Evolutionary conservation across 805 yeast species (phyloP).

Genomic region (Soucietia sequanensis): DNA sequence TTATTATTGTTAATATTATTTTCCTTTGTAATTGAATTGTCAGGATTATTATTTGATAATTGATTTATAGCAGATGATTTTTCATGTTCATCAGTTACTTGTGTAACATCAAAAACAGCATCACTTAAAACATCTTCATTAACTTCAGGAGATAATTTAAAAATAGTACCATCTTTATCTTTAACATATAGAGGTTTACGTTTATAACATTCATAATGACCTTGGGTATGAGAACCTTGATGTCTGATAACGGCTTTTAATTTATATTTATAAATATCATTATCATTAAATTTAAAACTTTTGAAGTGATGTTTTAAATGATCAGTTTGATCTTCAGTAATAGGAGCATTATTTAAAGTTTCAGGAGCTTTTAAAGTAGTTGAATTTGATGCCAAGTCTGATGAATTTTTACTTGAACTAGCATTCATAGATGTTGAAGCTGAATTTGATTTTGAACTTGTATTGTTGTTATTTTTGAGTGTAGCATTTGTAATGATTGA

Average conservation of each 20-base stretch:
- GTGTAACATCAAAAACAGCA: slow-evolving; percentile 6
- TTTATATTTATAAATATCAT: slow-evolving; percentile 48
- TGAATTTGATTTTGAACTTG: slow-evolving; percentile 6
- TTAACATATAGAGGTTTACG: slow-evolving; percentile 65
- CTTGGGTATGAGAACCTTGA: slow-evolving; percentile 82
- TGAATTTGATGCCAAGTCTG: slow-evolving; percentile 4
- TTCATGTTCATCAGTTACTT: background rate
- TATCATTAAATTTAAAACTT: slow-evolving; percentile 38
- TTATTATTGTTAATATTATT: no score
- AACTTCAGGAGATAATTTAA: slow-evolving; percentile 42
- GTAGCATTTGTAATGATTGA: slow-evolving; percentile 8
- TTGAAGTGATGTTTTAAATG: slow-evolving; percentile 35
- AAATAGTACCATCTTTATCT: slow-evolving; percentile 37
- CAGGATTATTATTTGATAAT: slow-evolving; percentile 10
- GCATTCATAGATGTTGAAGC: slow-evolving; percentile 12
- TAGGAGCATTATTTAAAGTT: slow-evolving; percentile 36
- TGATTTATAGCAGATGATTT: background rate
- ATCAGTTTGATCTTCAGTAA: slow-evolving; percentile 36
- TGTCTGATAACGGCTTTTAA: slow-evolving; percentile 78
- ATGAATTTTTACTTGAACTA: slow-evolving; percentile 4
- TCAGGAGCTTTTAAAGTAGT: slow-evolving; percentile 15
- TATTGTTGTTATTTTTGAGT: slow-evolving; percentile 7
- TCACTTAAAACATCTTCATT: slow-evolving; percentile 22
- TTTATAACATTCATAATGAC: slow-evolving; percentile 88
- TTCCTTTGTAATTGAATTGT: background rate